Evolutionary conservation across 1,284 basidiomycete species (phyloP).

Genomic region (Earliella scabrosa): DNA sequence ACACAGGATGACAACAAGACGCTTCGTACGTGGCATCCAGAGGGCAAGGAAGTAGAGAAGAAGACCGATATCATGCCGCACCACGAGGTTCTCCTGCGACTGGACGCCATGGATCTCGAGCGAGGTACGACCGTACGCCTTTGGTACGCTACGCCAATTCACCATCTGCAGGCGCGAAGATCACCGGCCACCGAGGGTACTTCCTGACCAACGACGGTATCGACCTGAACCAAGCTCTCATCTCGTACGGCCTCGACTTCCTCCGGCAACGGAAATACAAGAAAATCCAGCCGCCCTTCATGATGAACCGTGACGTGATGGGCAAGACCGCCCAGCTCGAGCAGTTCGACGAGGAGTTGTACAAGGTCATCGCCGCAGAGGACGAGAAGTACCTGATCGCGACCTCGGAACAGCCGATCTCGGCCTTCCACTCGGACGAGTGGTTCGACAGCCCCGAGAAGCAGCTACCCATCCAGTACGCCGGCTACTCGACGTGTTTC

Average conservation of each 20-base stretch:
- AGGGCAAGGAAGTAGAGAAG: constrained; percentile 69
- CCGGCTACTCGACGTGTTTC: constrained; percentile 95
- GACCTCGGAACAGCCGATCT: constrained; percentile 98
- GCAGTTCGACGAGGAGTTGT: constrained; percentile 98
- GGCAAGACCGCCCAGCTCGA: constrained; percentile 96
- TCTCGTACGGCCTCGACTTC: constrained; percentile 96
- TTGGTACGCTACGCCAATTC: no score
- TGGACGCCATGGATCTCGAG: constrained; percentile 97
- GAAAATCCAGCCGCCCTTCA: constrained; percentile 97
- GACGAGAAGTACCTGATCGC: constrained; percentile 99
- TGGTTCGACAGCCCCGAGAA: constrained; percentile 94
- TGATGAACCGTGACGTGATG: constrained; percentile 99
- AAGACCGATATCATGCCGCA: constrained; percentile 87
- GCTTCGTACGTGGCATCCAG: constrained; percentile 86
- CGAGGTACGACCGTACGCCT: constrained; percentile 65
- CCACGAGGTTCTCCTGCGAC: constrained; percentile 92
- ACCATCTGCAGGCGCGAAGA: constrained; percentile 72
- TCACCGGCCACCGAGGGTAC: constrained; percentile 95
- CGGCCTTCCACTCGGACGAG: constrained; percentile 93
- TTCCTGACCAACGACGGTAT: constrained; percentile 96
- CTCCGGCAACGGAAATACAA: constrained; percentile 84
- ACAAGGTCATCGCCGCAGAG: constrained; percentile 92
- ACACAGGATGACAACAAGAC: constrained; percentile 88
- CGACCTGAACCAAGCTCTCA: constrained; percentile 96
- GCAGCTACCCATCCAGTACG: constrained; percentile 89